Percentiles rank a stretch among this genome's conserved stretches.
Evolutionary conservation across 116 monocot genomes (phyloP).

Genomic region (Iris pallida): DNA sequence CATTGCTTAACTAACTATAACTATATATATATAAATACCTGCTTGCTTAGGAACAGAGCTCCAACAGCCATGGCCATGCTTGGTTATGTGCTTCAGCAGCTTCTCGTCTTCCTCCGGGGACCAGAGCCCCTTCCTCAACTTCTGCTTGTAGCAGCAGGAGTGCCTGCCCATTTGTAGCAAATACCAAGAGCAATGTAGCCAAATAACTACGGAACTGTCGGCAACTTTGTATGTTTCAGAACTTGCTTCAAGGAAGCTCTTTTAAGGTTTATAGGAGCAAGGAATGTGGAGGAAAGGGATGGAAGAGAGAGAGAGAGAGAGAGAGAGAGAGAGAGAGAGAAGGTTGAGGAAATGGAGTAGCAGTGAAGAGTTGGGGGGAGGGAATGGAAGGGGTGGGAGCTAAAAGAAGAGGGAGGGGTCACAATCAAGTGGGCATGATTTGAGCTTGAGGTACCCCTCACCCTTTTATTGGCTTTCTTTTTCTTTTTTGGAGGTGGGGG

Average conservation of each 20-base stretch:
- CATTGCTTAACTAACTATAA: too few species aligned
- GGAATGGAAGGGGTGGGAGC: not conserved
- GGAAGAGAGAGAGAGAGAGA: slow-evolving; percentile 6
- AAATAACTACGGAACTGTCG: not conserved
- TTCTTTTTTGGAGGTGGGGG: slow-evolving; percentile 10
- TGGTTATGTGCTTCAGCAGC: slow-evolving; percentile 32
- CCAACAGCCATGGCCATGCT: slow-evolving; percentile 42
- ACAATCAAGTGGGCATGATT: slow-evolving; percentile 37
- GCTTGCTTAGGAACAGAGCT: slow-evolving; percentile 45
- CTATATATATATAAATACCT: slow-evolving; percentile 6
- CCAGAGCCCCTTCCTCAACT: slow-evolving; percentile 40
- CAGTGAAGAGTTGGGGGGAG: not conserved
- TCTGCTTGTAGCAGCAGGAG: slow-evolving; percentile 43
- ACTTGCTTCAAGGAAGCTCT: not conserved
- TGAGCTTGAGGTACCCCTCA: slow-evolving; percentile 12
- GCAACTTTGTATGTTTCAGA: too few species aligned
- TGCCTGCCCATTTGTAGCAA: slow-evolving; percentile 32
- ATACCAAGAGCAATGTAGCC: not conserved
- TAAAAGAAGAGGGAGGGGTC: slow-evolving; percentile 24
- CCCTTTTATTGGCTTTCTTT: not conserved
- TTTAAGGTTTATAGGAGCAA: not conserved
- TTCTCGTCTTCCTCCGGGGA: slow-evolving; percentile 48
- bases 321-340: not conserved
- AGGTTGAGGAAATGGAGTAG: too few species aligned
- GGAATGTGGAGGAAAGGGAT: not conserved